Conservation (phyloP, 1,284 basidiomycete genomes). For the Meripilus lineatus region DNA sequence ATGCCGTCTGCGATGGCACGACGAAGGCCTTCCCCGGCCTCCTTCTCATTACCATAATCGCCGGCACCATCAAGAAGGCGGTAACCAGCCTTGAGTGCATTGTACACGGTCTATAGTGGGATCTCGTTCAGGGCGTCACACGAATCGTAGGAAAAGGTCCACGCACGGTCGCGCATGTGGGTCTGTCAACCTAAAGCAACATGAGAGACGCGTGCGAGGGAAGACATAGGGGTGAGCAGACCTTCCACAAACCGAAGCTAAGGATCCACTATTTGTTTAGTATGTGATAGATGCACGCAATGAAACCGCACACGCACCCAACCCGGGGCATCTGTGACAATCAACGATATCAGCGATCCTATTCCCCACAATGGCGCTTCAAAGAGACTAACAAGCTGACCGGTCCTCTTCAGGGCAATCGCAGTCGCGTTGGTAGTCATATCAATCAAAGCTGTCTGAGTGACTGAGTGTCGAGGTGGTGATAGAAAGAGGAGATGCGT, state of each 20-base stretch:
- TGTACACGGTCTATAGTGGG: constrained; percentile 50
- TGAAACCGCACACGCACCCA: constrained; percentile 36
- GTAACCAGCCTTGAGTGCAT: constrained; percentile 71
- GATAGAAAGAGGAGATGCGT: too few species aligned
- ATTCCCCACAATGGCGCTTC: too few species aligned
- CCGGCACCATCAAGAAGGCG: constrained; percentile 81
- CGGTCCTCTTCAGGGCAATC: constrained; percentile 53
- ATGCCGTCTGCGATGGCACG: constrained; percentile 74
- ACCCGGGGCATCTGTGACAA: constrained; percentile 56
- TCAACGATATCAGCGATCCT: too few species aligned
- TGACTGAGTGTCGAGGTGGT: too few species aligned
- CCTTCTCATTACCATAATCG: constrained; percentile 85
- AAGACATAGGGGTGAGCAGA: constrained; percentile 12
- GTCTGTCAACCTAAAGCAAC: constrained; percentile 45
- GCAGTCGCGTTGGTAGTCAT: constrained; percentile 30
- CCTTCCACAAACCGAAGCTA: constrained; percentile 74
- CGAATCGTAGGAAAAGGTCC: background rate
- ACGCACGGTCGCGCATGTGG: constrained; percentile 54
- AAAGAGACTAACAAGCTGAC: constrained; percentile 43
- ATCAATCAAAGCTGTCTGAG: too few species aligned
- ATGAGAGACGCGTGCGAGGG: constrained; percentile 1
- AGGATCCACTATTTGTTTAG: too few species aligned
- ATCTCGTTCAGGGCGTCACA: too few species aligned
- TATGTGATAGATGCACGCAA: constrained; percentile 1
- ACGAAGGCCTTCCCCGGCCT: constrained; percentile 72